Conservation (phyloP, 345 rosid species). For the Eucalyptus pumila region DNA sequence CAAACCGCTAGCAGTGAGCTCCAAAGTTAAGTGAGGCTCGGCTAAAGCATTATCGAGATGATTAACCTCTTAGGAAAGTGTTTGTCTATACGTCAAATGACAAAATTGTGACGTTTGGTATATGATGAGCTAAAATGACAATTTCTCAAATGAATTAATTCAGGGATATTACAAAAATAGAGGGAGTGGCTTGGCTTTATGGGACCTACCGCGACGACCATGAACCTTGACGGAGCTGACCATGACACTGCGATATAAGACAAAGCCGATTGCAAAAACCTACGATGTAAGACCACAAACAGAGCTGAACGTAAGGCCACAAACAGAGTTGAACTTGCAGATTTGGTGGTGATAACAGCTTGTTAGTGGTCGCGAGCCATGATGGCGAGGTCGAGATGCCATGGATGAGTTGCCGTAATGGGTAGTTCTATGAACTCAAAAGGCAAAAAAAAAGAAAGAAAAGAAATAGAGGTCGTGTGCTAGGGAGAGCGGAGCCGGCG, state of each 20-base stretch:
- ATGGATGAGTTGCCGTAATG: not conserved
- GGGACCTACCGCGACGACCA: not conserved
- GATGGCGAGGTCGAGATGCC: not conserved
- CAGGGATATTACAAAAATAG: too few relatives aligned
- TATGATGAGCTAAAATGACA: accelerated
- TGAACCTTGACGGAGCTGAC: not conserved
- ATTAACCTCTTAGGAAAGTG: not conserved
- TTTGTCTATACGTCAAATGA: accelerated
- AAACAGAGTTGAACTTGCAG: not conserved
- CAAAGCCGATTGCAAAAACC: not conserved
- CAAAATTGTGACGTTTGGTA: accelerated
- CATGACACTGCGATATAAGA: not conserved
- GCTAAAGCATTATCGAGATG: too few relatives aligned
- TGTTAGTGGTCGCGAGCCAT: not conserved
- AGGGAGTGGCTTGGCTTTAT: not conserved
- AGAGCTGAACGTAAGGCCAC: not conserved
- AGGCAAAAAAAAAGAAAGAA: not conserved
- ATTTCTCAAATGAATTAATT: too few relatives aligned
- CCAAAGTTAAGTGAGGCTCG: accelerated
- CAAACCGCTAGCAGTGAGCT: not conserved
- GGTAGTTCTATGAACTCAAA: not conserved
- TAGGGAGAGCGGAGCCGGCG: accelerated
- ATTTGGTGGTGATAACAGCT: not conserved
- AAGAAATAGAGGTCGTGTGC: not conserved
- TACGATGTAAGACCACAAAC: not conserved